Percentiles rank a stretch among this genome's conserved stretches.
Evolutionary conservation across 306 rosid genomes (phyloP).

Genomic region (Vigna trinervia): DNA sequence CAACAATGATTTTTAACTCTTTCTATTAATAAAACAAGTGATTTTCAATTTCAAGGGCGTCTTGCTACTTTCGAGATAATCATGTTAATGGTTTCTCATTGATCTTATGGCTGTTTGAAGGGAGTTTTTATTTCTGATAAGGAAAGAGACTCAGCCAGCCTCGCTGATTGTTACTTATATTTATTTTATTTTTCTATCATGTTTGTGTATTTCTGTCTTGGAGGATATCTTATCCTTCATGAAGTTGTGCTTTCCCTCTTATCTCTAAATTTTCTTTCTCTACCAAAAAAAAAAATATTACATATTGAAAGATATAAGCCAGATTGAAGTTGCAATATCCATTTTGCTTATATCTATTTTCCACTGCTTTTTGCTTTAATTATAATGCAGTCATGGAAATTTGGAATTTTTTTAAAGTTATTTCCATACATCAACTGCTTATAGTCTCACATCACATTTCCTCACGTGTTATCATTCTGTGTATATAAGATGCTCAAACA

Average conservation of each 20-base stretch:
- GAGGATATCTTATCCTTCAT: slow-evolving; percentile 24
- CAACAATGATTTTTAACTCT: slow-evolving; percentile 21
- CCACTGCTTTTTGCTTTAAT: neutral
- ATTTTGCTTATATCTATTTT: slow-evolving; percentile 33
- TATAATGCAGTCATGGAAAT: neutral
- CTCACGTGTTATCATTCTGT: slow-evolving; percentile 30
- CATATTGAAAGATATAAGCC: neutral
- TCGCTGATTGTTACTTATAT: slow-evolving; percentile 15
- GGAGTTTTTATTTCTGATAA: neutral
- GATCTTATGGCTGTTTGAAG: slow-evolving; percentile 20
- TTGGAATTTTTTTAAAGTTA: neutral
- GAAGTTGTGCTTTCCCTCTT: neutral
- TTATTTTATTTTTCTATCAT: slow-evolving; percentile 7
- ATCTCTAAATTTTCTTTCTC: neutral
- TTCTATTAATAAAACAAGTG: slow-evolving; percentile 17
- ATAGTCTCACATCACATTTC: neutral
- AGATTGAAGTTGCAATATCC: slow-evolving; percentile 6
- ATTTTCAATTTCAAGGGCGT: slow-evolving; percentile 24
- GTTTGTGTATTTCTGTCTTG: neutral
- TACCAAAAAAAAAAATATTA: neutral
- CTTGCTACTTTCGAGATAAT: slow-evolving; percentile 13
- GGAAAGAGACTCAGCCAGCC: slow-evolving; percentile 30
- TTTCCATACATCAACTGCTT: slow-evolving; percentile 13
- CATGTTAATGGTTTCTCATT: slow-evolving; percentile 18
- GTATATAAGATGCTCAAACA: slow-evolving; percentile 17